A percentile compares a stretch with the other conserved stretches of the same genome.
phyloP scores from a whole-genome alignment of 768 basidiomycete species.

The Naganishia antarctica region DNA sequence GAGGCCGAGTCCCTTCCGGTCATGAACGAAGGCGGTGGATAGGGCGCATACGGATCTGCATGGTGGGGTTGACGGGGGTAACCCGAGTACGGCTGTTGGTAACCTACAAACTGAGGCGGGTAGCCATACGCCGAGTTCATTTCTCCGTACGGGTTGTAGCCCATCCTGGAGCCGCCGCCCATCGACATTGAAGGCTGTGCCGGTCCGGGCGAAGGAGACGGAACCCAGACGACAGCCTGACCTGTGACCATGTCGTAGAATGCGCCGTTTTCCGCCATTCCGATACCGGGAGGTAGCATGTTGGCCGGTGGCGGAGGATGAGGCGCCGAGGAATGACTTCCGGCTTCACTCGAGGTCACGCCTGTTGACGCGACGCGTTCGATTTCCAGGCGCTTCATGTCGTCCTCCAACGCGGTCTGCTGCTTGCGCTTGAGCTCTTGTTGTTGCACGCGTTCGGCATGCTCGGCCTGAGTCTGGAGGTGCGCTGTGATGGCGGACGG shows the following conservation, averaged over 20 bases:
- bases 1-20: constrained; percentile 19
- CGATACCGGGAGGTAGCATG: constrained; percentile 29
- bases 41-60: constrained; percentile 7
- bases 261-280: constrained; percentile 24
- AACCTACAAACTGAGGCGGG: neutral
- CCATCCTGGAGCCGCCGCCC: constrained; percentile 7
- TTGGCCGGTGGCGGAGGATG: constrained; percentile 9
- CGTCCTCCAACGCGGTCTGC: constrained; percentile 17
- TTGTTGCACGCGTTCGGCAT: constrained; percentile 25
- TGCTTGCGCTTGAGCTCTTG: constrained; percentile 23
- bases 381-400: constrained; percentile 26
- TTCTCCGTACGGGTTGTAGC: constrained; percentile 5
- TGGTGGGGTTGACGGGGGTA: constrained; percentile 17
- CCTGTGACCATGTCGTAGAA: constrained; percentile 30
- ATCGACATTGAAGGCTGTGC: neutral
- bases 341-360: constrained; percentile 20
- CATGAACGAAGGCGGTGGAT: neutral
- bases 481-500: constrained; percentile 18
- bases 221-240: constrained; percentile 28
- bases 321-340: constrained; percentile 22
- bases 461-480: constrained; percentile 27
- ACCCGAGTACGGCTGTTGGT: neutral
- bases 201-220: constrained; percentile 26
- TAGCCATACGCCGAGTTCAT: constrained; percentile 8
- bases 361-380: constrained; percentile 19